Evolutionary conservation across 306 rosid species (phyloP), one percentile per base, ranked within the genome.

Genomic region (Hippophae gyantsensis): DNA sequence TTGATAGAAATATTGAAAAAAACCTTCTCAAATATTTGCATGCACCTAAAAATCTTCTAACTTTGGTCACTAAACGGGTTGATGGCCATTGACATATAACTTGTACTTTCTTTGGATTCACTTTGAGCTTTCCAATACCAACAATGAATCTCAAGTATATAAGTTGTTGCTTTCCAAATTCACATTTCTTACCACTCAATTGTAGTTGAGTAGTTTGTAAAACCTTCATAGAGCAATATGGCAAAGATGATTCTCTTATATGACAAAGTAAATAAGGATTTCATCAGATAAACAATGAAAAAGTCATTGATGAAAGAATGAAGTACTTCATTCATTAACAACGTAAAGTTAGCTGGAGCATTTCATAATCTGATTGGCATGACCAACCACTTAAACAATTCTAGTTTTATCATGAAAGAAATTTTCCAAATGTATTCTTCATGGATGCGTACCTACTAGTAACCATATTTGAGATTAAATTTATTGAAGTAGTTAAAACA

Each of bases 321-420:
- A 8, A 58, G 40, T 58, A 48, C 43, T 38, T 60, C 65, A 25
- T 60, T 60, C 65, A 61, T 61, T 2, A 61, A 12, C 5, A 6
- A 8, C 54, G 32, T 48, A 12, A 61, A 61, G 13, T 26, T 61
- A 0, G 13, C 7, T 14, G 50, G 10, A 58, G 13, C 40, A 10
- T 58, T 58, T 9, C 49, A 43, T 43, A 43, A 58, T 3, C 50
- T 13, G 6, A 58, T 41, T 1, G 50, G 9, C 62, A 43, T 58
- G 7, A 58, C 40, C 10, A 58, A n/a, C 62, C 40, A 58, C 62
- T 58, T 6, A 1, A 43, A 58, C 5, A 18, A 13, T 7, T 14
- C 40, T 1, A 13, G 50, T 43, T 59, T 59, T 2, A 50, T 43
- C 23, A 42, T 58, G 50, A 58, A 58, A 8, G 49, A 7, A 0